A percentile compares a stretch with the other conserved stretches of the same genome.
phyloP scores from a whole-genome alignment of 1,284 basidiomycete species.

The Austroboletus niveus region DNA sequence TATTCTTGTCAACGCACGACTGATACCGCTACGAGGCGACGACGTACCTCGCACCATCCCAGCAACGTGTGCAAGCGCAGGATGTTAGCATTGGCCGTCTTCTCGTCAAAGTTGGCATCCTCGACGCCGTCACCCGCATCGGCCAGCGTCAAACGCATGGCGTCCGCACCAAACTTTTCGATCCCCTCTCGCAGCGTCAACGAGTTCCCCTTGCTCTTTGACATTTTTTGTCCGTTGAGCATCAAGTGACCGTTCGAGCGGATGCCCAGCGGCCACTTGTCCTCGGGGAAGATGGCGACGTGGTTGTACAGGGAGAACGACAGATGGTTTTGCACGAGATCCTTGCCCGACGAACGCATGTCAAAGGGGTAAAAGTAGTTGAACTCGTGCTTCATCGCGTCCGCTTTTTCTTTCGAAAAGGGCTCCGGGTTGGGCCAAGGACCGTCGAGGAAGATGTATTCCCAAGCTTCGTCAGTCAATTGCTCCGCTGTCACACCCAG shows the following conservation, averaged over 20 bases:
- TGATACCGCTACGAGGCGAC: background rate
- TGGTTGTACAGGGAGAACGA: conserved; percentile 97
- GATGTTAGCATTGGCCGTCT: conserved; percentile 97
- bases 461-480: conserved; percentile 98
- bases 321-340: conserved; percentile 94
- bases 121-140: conserved; percentile 98
- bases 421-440: conserved; percentile 70
- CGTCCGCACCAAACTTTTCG: conserved; percentile 90
- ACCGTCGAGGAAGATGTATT: conserved; percentile 84
- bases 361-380: conserved; percentile 99
- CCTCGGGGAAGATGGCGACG: conserved; percentile 90
- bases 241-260: conserved; percentile 96
- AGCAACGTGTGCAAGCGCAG: conserved; percentile 90
- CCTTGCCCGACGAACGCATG: conserved; percentile 98
- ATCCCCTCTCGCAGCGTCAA: conserved; percentile 78
- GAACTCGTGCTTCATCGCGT: conserved; percentile 88
- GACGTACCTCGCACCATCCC: conserved; percentile 84
- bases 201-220: conserved; percentile 92
- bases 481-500: conserved; percentile 87
- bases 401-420: conserved; percentile 75
- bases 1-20: conserved; percentile 6
- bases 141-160: conserved; percentile 89
- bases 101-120: conserved; percentile 99
- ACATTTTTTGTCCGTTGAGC: conserved; percentile 99
- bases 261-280: conserved; percentile 92